Base-by-base conservation (phyloP, 805 yeast genomes). In the Debaryomyces hansenii region DNA sequence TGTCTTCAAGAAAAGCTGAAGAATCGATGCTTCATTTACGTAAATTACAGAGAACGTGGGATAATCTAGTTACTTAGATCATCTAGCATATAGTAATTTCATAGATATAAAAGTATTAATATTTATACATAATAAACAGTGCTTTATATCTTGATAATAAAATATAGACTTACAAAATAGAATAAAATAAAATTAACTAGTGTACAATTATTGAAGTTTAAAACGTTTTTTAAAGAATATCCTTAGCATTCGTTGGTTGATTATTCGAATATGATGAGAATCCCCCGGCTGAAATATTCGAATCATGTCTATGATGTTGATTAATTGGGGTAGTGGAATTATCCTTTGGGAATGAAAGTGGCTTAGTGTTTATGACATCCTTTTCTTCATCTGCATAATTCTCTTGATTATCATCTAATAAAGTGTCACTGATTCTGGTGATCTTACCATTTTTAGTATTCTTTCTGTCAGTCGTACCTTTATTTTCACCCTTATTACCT, bases 391-490 rank as follows among this genome's bases (percentile, higher is more conserved):
- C 52, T 31, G 14, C 16, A 14, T 31, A 31, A 37, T 46, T 49
- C 10, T 43, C 44, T 11, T 36, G 50, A 28, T 51, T 52, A 34
- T 56, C 63, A 21, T 48, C 46, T 18, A 42, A 47, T 37, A 58
- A 45, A 9, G 63, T 59, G 37, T 61, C 72, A 46, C 65, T 63
- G 35, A 64, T 50, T 48, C 69, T 62, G 5, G 47, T 46, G 6
- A 51, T 39, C 14, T 43, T 41, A 9, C 39, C 45, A 20, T 43
- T 21, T 20, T 33, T 35, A 21, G 31, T 34, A 11, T n/a, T 28
- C 20, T 15, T 9, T 29, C 20, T 27, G 20, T 31, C 46, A 44
- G 35, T 43, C 31, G 39, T 43, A 46, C 14, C 45, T 8, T 46
- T 44, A 34, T 53, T 47, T 18, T 44, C 44, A 9, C 38, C 45